Base-by-base conservation (phyloP, 257 asterid genomes). In the Solanum gandarillasii region DNA sequence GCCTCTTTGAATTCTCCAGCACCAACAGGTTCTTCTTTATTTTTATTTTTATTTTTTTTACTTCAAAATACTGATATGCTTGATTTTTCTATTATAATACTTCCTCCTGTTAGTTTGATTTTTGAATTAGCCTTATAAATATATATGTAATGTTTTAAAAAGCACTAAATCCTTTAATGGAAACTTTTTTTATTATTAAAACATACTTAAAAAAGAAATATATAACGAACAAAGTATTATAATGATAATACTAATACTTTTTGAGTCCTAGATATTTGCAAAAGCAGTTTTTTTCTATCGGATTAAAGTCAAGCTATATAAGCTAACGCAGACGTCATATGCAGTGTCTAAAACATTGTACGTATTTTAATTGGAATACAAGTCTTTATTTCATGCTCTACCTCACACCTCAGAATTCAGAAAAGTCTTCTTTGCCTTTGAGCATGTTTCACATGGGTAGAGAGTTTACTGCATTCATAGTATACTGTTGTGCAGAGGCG, bases 1-100 rank as follows among this genome's bases (percentile, higher is more conserved):
- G 91, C 89, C 90, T 86, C 31, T 91, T 89, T 88, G 90, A 89
- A 9, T 93, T 90, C 90, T 87, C 91, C 79, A 93, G 94, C 89
- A 81, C 93, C 7, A 87, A 90, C 90, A 94, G 96, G 98, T 93
- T 12, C 87, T 62, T 73, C 58, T 67, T 25, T 3, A 35, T 23
- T 32, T 38, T 25, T 3, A 35, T 23, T 32, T 38, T 73, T 20
- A 23, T 55, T 25, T 25, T 67, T 67, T 67, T 12, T 16, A 48
- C 39, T 31, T 71, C 76, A 13, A 29, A 14, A 70, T 70, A 71
- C n/a, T 71, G n/a, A 71, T 5, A 29, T 75, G 58, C 7, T 76
- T 12, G 13, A n/a, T 76, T 76, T 23, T 76, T n/a, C 10, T 18
- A 73, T 73, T 34, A 73, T 67, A 25, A 67, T 12, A n/a, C 9